phyloP scores from a whole-genome alignment of 257 asterid genomes.

The Linderniella brevidens region DNA sequence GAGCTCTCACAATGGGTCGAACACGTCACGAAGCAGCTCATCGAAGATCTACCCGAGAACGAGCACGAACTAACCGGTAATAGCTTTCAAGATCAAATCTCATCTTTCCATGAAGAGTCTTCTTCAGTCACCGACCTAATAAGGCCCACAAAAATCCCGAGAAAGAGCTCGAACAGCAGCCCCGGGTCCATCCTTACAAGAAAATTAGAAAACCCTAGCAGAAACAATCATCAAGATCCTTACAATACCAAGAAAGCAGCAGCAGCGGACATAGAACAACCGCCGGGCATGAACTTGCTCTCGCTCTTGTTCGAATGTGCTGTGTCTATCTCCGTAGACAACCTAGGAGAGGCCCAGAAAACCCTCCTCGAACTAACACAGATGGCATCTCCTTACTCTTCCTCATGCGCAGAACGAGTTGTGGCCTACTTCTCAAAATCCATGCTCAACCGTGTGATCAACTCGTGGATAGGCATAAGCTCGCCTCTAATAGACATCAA shows the following conservation, averaged over 20 bases:
- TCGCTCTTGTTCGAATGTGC: conserved; percentile 53
- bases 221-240: neutral
- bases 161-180: too few relatives aligned
- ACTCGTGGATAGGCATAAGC: conserved; percentile 55
- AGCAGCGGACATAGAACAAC: conserved; percentile 17
- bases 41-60: conserved; percentile 31
- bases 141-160: too few relatives aligned
- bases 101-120: neutral
- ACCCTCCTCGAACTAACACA: conserved; percentile 58
- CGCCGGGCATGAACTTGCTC: conserved; percentile 28
- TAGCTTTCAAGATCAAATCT: too few relatives aligned
- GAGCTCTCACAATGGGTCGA: conserved; percentile 68
- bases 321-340: conserved; percentile 61
- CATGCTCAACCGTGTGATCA: conserved; percentile 58
- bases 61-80: neutral
- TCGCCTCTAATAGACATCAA: conserved; percentile 33
- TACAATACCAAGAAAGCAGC: neutral
- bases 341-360: conserved; percentile 53
- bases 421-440: conserved; percentile 65
- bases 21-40: conserved; percentile 39
- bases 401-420: conserved; percentile 50
- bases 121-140: conserved; percentile 1
- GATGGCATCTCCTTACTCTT: conserved; percentile 39
- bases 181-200: too few relatives aligned
- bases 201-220: neutral